Base-by-base conservation (phyloP, 169 alveolate species). In the Eimeria acervulina region DNA sequence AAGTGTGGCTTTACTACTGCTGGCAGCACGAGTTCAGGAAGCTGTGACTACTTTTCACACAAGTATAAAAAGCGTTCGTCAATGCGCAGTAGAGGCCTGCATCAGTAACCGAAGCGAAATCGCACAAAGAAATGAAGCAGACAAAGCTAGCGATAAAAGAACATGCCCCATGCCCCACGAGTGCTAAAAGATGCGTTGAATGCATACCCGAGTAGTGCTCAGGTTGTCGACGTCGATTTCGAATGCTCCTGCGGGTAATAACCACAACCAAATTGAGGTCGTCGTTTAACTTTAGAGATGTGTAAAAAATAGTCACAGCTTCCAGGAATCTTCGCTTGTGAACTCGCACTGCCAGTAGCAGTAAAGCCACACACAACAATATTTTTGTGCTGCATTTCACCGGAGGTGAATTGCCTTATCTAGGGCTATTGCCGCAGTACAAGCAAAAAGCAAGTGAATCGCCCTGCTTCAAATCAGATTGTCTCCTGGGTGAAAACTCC, bases 221-320 rank as follows among this genome's bases (percentile, higher is more conserved):
- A 94, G 40, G 63, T 88, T 51, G 89, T 94, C 96, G 36, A 94
- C 96, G 47, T 94, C 94, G 47, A 94, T 89, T 31, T 94, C 96
- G 47, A 81, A 83, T 33, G 93, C 96, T 36, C 94, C 96, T 83
- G 94, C 40, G 70, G 10, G 70, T 19, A 44, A 38, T 47, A 28
- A 23, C 21, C 44, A 44, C 13, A 44, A 31, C 13, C 26, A 26
- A 19, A 47, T 3, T 33, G 2, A 72, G 31, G 52, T 6, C 40
- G 15, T 36, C 83, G 36, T 38, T 0, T 12, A 33, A 31, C 59
- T 68, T 68, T 31, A 36, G 26, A 36, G 7, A 2, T 10, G 52
- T 66, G 51, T 33, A n/a, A 36, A 72, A 36, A 72, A 36, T 17
- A 17, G 81, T 51, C 51, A 70, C 51, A 15, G 38, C 42, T 26